Conservation (phyloP, 176 grass and related monocot genomes). For the Leersia perrieri region DNA sequence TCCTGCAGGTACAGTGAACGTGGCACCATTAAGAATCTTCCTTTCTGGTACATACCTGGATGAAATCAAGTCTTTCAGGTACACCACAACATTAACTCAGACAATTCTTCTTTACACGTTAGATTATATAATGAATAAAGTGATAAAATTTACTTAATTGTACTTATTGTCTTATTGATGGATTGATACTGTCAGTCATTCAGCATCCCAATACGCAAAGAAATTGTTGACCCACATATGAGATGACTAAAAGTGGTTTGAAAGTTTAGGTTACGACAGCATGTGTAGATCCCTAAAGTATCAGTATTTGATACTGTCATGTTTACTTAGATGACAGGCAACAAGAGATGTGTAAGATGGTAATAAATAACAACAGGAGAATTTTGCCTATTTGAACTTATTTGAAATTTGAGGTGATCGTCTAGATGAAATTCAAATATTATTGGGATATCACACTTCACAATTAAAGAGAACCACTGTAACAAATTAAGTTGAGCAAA, state of each 20-base stretch:
- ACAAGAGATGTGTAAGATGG: conserved; percentile 16
- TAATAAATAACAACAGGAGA: neutral
- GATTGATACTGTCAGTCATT: conserved; percentile 7
- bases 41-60: conserved; percentile 89
- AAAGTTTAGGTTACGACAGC: neutral
- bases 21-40: conserved; percentile 84
- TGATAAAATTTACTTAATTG: neutral
- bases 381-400: conserved; percentile 13
- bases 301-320: neutral
- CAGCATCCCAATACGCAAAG: neutral
- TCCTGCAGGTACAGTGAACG: conserved; percentile 89
- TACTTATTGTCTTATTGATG: neutral
- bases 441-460: conserved; percentile 5
- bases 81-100: conserved; percentile 1
- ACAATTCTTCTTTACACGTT: conserved; percentile 4
- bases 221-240: conserved; percentile 6
- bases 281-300: neutral
- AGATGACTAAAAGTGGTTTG: neutral
- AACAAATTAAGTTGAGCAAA: conserved; percentile 22
- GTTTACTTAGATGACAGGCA: conserved; percentile 17
- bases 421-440: conserved; percentile 27
- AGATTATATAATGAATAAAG: conserved; percentile 12
- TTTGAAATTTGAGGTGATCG: neutral
- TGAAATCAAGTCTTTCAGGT: conserved; percentile 39
- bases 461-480: conserved; percentile 14